Conservation (phyloP, 2,329 filamentous ascomycete genomes). For the Sphaerulina populicola region DNA sequence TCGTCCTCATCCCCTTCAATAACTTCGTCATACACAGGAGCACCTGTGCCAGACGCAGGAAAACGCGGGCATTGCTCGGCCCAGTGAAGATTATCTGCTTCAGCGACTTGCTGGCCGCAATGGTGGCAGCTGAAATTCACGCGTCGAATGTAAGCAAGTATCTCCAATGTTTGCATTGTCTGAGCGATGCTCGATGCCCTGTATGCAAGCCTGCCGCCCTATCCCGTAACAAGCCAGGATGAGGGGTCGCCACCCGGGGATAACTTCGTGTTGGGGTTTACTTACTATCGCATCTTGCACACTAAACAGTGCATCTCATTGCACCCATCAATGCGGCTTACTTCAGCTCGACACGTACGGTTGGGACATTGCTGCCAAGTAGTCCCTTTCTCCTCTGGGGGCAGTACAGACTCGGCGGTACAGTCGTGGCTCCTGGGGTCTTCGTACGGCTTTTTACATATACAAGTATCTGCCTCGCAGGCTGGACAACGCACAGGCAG, state of each 20-base stretch:
- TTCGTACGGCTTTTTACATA: not conserved
- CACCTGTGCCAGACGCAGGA: not conserved
- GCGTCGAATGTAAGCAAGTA: no score
- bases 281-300: not conserved
- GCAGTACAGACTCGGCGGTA: not conserved
- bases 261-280: no score
- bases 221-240: no score
- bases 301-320: not conserved
- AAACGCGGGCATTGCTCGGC: not conserved
- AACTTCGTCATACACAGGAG: not conserved
- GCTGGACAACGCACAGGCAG: not conserved
- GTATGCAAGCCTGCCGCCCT: no score
- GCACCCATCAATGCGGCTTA: not conserved
- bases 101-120: not conserved
- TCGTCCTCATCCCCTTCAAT: not conserved
- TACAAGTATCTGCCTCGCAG: not conserved
- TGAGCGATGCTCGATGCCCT: no score
- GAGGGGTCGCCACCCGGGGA: no score
- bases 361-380: slow-evolving; percentile 1
- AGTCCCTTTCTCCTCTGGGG: not conserved
- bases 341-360: not conserved
- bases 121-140: no score
- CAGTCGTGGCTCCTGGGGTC: not conserved
- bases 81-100: not conserved
- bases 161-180: no score